Percentiles rank a stretch among this genome's conserved stretches.
Conservation (phyloP, 257 asterid species). For the Salvia rosmarinus region DNA sequence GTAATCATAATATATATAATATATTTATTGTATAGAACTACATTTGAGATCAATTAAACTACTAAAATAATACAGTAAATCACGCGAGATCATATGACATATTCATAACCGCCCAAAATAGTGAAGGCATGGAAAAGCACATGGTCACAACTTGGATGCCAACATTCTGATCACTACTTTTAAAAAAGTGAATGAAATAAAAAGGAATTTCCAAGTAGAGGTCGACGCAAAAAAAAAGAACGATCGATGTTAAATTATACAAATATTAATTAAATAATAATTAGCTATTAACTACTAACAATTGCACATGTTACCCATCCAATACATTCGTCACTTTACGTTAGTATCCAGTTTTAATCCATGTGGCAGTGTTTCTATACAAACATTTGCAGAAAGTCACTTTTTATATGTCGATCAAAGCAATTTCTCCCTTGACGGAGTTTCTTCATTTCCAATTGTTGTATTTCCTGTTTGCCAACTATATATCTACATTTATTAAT, state of each 20-base stretch:
- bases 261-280: neutral
- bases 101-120: slow-evolving; percentile 29
- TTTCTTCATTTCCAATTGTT: no score
- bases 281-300: neutral
- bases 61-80: neutral
- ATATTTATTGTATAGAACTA: no score
- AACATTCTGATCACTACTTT: neutral
- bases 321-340: slow-evolving; percentile 12
- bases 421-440: no score
- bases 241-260: neutral
- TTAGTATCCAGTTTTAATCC: slow-evolving; percentile 1
- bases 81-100: neutral
- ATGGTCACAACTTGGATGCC: slow-evolving; percentile 25
- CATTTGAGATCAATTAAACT: neutral
- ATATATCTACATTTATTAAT: neutral
- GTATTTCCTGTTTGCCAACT: no score
- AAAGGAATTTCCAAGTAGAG: slow-evolving; percentile 19
- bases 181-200: neutral
- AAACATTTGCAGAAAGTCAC: neutral
- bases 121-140: neutral
- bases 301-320: slow-evolving; percentile 19
- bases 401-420: neutral
- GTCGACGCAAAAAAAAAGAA: neutral
- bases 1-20: no score
- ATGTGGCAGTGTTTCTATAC: slow-evolving; percentile 27